Evolutionary conservation across 352 stramenopile species (phyloP).

Genomic region (Elongisporangium undulatum): DNA sequence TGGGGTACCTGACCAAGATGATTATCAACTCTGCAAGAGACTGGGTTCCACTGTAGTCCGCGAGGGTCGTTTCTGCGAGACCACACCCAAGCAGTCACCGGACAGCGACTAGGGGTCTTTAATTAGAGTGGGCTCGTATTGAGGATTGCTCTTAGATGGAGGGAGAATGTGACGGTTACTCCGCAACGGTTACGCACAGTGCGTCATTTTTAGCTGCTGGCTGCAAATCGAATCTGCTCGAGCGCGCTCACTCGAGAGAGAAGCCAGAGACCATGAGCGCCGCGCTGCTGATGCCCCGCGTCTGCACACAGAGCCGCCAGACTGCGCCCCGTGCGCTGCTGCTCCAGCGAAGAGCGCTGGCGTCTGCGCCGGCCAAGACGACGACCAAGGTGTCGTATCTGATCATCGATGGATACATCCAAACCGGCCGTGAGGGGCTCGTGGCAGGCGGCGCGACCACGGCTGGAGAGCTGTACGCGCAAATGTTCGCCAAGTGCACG

Average conservation of each 20-base stretch:
- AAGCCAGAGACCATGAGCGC: neutral
- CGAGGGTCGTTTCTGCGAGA: neutral
- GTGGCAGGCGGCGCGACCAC: slow-evolving; percentile 56
- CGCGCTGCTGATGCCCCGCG: neutral
- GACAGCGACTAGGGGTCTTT: neutral
- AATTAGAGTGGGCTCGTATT: neutral
- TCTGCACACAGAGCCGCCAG: neutral
- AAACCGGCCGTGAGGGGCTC: slow-evolving; percentile 50
- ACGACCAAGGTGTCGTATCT: slow-evolving; percentile 38
- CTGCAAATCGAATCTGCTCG: neutral
- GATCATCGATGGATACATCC: slow-evolving; percentile 72
- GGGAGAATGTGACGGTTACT: neutral
- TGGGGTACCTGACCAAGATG: neutral
- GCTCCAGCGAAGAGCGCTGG: neutral
- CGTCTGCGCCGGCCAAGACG: slow-evolving; percentile 7
- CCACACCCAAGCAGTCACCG: neutral
- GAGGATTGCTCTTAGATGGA: neutral
- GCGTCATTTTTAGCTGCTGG: neutral
- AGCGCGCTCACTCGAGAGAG: neutral
- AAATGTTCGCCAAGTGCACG: slow-evolving; percentile 60
- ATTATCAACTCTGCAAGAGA: neutral
- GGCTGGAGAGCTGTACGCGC: slow-evolving; percentile 62
- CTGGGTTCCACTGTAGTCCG: neutral
- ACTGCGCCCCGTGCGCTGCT: slow-evolving; percentile 1
- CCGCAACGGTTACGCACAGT: too few species aligned